Base-by-base conservation (phyloP, 2,329 filamentous ascomycete species). In the Beauveria caledonica region DNA sequence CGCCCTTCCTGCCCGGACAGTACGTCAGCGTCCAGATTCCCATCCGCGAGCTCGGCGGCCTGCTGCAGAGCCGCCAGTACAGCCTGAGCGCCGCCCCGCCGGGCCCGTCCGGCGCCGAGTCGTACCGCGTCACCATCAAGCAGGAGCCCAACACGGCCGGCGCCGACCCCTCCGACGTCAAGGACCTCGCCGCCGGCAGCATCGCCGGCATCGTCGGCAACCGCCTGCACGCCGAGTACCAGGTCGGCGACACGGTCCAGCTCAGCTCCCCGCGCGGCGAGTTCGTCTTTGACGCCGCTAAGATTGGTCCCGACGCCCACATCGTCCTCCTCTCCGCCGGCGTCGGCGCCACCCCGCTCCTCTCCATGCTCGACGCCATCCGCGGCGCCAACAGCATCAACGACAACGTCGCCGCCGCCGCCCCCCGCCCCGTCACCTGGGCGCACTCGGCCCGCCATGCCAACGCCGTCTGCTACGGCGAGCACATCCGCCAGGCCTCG, bases 121-220 rank as follows among this genome's bases (percentile, higher is more conserved):
- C 75, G 72, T 90, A 90, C 73, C 83, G 89, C 59, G 85, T 93
- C 74, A 88, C 83, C 65, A 85, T 93, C 63, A 92, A 92, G 79
- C 81, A 77, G 61, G 87, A 84, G 64, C 49, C 40, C 39, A 27
- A 9, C 25, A 21, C 80, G 40, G 68, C 69, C 2, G 64, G 61
- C 4, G 53, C 69, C 15, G 67, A 68, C 36, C 61, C 67, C 29
- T 67, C 68, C 3, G 65, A 63, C 6, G 54, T 69, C 15, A 66
- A 68, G 27, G 60, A 68, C 33, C 64, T 72, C 5, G 68, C 67
- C 23, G 66, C 68, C 29, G 68, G 70, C 19, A 72, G 68, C 57
- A 64, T 77, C 2, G 72, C 76, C 1, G 82, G 81, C 19, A 65
- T 82, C 45, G 72, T 85, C 53, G 83, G 80, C 40, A 84, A 81